These are phyloP conservation scores for Cladosporium sp. DNA, from an alignment of 2,329 filamentous ascomycete species.

Conservation along the genomic window DNA sequence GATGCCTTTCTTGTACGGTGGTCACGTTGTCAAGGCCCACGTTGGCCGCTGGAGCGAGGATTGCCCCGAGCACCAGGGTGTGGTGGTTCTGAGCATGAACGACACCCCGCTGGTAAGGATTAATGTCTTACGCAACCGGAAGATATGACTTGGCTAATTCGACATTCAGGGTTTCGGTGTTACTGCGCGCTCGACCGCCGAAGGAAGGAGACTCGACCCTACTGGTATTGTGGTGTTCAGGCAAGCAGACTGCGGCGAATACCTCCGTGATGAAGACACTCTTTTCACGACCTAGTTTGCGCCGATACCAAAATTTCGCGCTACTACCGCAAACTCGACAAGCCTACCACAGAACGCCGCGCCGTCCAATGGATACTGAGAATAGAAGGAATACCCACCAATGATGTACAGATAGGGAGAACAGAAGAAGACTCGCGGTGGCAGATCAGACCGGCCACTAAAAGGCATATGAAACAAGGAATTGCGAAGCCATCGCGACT, in stretches of 20 bases:
- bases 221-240: conserved; percentile 86
- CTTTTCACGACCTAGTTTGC: conserved; percentile 50
- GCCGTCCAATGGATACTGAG: too few species aligned
- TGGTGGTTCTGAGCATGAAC: conserved; percentile 86
- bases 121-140: too few species aligned
- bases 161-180: conserved; percentile 75
- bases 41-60: conserved; percentile 84
- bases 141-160: too few species aligned
- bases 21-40: conserved; percentile 79
- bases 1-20: conserved; percentile 95
- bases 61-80: conserved; percentile 86
- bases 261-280: conserved; percentile 74
- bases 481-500: too few species aligned
- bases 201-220: conserved; percentile 78
- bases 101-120: conserved; percentile 65
- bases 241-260: conserved; percentile 92
- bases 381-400: too few species aligned
- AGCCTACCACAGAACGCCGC: too few species aligned
- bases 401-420: too few species aligned
- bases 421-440: too few species aligned
- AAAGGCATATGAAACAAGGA: too few species aligned
- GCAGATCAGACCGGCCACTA: too few species aligned
- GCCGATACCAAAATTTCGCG: background rate
- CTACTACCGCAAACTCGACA: too few species aligned
- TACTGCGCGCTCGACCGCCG: conserved; percentile 79